phyloP scores from a whole-genome alignment of 1,284 basidiomycete genomes.

The Sporisorium exsertum region DNA sequence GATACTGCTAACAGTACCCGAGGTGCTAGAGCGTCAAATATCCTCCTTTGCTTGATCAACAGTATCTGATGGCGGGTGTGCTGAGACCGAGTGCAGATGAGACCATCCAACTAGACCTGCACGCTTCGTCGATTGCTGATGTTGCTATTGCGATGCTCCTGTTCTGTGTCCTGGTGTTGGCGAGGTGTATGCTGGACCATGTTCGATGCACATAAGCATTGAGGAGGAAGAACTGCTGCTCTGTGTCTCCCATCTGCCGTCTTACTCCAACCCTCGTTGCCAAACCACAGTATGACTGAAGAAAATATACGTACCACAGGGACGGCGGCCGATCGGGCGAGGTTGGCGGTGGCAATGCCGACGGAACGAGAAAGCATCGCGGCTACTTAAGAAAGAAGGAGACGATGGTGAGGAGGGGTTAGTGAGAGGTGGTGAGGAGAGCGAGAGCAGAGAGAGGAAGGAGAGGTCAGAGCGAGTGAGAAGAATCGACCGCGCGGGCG shows the following conservation, averaged over 20 bases:
- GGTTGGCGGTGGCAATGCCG: constrained; percentile 67
- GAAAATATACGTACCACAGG: constrained; percentile 59
- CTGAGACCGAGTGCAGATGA: neutral
- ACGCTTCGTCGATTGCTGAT: neutral
- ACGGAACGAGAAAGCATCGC: constrained; percentile 67
- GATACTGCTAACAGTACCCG: neutral
- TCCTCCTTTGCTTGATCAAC: neutral
- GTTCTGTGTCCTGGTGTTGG: neutral
- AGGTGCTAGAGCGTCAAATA: neutral
- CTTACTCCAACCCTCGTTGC: constrained; percentile 7
- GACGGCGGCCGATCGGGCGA: constrained; percentile 63
- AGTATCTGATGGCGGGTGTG: neutral
- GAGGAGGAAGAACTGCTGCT: neutral
- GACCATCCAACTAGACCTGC: neutral
- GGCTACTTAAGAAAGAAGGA: constrained; percentile 29
- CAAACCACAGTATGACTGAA: constrained; percentile 5
- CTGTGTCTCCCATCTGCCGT: neutral
- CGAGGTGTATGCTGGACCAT: neutral
- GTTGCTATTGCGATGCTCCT: neutral
- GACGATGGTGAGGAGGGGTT: constrained; percentile 19
- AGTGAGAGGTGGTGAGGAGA: constrained; percentile 35
- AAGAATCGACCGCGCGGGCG: constrained; percentile 27
- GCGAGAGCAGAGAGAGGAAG: constrained; percentile 7
- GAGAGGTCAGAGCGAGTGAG: constrained; percentile 16
- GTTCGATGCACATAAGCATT: neutral